phyloP scores from a whole-genome alignment of 1,284 basidiomycete genomes.

The Amanita bisporigera region DNA sequence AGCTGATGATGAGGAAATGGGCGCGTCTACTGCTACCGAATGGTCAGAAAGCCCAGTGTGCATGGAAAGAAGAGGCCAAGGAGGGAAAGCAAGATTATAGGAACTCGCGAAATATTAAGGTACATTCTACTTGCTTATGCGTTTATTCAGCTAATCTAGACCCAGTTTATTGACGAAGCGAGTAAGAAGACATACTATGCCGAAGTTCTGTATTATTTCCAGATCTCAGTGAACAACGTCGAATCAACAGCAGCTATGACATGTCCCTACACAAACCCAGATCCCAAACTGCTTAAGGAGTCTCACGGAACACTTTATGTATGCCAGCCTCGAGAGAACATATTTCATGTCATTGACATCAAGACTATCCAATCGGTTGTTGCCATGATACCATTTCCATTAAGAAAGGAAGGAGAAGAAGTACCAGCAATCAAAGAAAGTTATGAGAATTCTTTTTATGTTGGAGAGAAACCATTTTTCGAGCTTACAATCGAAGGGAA shows the following conservation, averaged over 20 bases:
- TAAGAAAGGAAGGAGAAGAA: neutral
- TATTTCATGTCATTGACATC: neutral
- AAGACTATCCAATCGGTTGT: slow-evolving; percentile 1
- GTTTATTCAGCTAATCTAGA: neutral
- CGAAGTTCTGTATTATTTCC: slow-evolving; percentile 10
- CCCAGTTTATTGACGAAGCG: neutral
- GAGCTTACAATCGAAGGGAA: neutral
- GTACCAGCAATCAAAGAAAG: neutral
- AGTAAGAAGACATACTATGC: neutral
- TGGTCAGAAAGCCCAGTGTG: slow-evolving; percentile 15
- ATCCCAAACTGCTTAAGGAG: too few species aligned
- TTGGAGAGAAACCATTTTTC: slow-evolving; percentile 3
- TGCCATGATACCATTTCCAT: slow-evolving; percentile 2
- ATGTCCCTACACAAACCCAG: neutral
- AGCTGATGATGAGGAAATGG: slow-evolving; percentile 8
- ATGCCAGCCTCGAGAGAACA: slow-evolving; percentile 4
- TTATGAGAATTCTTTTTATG: neutral
- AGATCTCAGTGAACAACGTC: neutral
- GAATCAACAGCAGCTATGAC: neutral
- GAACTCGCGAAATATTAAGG: slow-evolving; percentile 17
- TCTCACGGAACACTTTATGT: slow-evolving; percentile 7
- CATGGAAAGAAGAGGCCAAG: slow-evolving; percentile 14
- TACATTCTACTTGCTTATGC: slow-evolving; percentile 16
- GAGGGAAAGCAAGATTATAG: neutral
- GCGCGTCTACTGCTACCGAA: slow-evolving; percentile 18